Base-by-base conservation (phyloP, 2,329 filamentous ascomycete genomes). In the Pestalotiopsis sp. region DNA sequence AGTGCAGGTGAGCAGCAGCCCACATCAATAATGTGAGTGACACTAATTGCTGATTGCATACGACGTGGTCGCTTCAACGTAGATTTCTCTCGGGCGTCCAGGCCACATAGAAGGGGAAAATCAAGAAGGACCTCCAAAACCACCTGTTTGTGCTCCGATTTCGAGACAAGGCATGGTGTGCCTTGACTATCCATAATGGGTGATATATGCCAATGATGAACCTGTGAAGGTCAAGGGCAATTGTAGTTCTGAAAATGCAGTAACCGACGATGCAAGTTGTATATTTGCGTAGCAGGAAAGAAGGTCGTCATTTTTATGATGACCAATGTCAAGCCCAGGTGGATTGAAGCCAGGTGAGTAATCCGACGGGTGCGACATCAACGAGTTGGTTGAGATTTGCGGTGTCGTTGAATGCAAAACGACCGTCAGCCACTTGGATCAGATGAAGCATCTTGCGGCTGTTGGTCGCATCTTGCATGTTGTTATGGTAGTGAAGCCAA, bases 381-480 rank as follows among this genome's bases (percentile, higher is more conserved):
- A 85, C 80, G 4, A 78, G 72, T 4, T 78, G 81, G 76, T 92
- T 92, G 67, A 93, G 80, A 70, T 89, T 91, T 1, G 88, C 80
- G 1, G 31, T 36, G 13, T 85, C 80, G 3, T 82, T 80, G 73
- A 92, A 92, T 71, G 90, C 88, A 75, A 92, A 94, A 11, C 89
- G 86, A 2, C 91, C 89, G 70, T 91, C 87, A 20, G 88, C 88
- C 0, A 92, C 93, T 39, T 90, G 90, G 49, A 92, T 83, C 27
- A 93, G 84, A 39, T 90, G 84, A 69, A 90, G 86, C 64, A 91
- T 85, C 67, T 87, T 84, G 60, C 83, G 82, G 72, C 85, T 86
- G 66, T 82, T 85, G 7, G 80, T 77, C 68, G 81, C 82, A 71
- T 89, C 82, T 12, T 85, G 82, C 59, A 80, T 81, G 69, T 86